Conservation (phyloP, 2,329 filamentous ascomycete species). For the Cordyceps farinosa region DNA sequence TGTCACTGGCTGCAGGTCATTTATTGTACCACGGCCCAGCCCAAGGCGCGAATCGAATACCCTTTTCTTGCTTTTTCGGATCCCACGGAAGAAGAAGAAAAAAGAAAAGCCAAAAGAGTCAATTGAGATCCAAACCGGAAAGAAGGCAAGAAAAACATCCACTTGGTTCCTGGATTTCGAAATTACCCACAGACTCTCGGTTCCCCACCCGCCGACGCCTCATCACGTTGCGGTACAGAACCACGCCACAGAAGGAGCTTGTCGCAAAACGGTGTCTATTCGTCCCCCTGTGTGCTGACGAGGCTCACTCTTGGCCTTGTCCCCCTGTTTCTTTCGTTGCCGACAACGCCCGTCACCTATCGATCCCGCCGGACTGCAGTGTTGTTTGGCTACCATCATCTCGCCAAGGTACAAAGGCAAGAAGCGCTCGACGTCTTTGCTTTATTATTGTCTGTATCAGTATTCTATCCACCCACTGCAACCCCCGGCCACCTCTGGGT, state of each 20-base stretch:
- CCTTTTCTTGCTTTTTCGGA: background rate
- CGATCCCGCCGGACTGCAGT: background rate
- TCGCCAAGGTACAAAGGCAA: background rate
- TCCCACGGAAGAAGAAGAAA: background rate
- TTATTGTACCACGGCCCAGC: background rate
- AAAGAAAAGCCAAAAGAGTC: background rate
- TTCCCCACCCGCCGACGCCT: conserved; percentile 1
- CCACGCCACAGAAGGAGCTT: background rate
- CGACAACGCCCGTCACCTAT: background rate
- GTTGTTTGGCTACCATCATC: background rate
- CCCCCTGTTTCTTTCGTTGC: background rate
- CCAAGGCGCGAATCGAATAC: background rate
- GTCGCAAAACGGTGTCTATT: background rate
- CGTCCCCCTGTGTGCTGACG: background rate
- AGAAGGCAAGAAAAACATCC: background rate
- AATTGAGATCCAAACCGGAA: background rate
- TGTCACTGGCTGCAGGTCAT: too few relatives aligned
- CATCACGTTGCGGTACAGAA: background rate
- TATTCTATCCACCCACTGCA: too few relatives aligned
- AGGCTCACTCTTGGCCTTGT: background rate
- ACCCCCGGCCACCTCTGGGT: too few relatives aligned
- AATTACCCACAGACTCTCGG: background rate
- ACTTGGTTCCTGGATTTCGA: conserved; percentile 6
- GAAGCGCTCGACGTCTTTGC: background rate
- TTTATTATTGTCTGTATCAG: background rate